Evolutionary conservation across 2,329 filamentous ascomycete genomes (phyloP).

Genomic region (Didymella keratinophila): DNA sequence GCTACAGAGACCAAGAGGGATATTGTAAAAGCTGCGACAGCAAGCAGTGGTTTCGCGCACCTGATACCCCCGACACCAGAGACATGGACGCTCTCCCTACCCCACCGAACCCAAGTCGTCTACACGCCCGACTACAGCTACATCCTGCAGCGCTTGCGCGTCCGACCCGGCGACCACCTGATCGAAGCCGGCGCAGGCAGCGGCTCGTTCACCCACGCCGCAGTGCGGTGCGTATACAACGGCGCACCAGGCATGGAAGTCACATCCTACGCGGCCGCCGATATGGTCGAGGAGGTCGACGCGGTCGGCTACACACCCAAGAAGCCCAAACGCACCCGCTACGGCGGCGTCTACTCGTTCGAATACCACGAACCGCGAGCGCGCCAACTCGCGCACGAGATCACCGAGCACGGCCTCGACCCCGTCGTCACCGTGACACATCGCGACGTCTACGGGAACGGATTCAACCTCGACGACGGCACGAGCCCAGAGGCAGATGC

Average conservation of each 20-base stretch:
- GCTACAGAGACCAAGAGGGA: slow-evolving; percentile 45
- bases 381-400: slow-evolving; percentile 72
- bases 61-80: slow-evolving; percentile 81
- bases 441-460: slow-evolving; percentile 78
- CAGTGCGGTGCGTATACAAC: slow-evolving; percentile 77
- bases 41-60: slow-evolving; percentile 75
- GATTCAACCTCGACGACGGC: slow-evolving; percentile 66
- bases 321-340: slow-evolving; percentile 40
- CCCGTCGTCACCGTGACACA: slow-evolving; percentile 75
- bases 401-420: slow-evolving; percentile 71
- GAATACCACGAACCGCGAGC: slow-evolving; percentile 81
- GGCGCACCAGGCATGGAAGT: slow-evolving; percentile 63
- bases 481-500: slow-evolving; percentile 63
- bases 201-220: slow-evolving; percentile 84
- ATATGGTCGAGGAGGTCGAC: slow-evolving; percentile 40
- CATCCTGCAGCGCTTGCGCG: slow-evolving; percentile 77
- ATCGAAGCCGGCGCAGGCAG: slow-evolving; percentile 86
- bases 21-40: slow-evolving; percentile 57
- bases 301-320: slow-evolving; percentile 27
- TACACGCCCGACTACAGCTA: slow-evolving; percentile 90
- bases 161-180: slow-evolving; percentile 73
- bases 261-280: slow-evolving; percentile 17
- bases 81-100: slow-evolving; percentile 80
- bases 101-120: slow-evolving; percentile 84
- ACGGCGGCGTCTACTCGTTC: slow-evolving; percentile 80